These are phyloP conservation scores for Mycena belliarum DNA, from an alignment of 768 basidiomycete genomes.

Conservation along the genomic window DNA sequence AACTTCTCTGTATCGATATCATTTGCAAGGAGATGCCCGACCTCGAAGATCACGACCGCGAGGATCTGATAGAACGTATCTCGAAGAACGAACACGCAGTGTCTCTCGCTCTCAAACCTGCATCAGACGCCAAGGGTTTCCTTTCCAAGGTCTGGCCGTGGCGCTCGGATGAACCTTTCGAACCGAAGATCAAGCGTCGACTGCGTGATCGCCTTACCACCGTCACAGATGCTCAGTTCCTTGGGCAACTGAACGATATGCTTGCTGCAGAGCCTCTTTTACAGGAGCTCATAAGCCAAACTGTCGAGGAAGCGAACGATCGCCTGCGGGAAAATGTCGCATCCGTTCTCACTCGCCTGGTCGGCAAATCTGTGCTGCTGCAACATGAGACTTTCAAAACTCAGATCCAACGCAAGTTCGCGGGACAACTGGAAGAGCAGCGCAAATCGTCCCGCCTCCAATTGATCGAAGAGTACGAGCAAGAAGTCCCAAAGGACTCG, in stretches of 20 bases:
- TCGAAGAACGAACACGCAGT: constrained; percentile 7
- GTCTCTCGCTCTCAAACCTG: neutral
- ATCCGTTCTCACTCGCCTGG: neutral
- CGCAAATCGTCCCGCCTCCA: constrained; percentile 2
- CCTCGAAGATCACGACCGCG: constrained; percentile 15
- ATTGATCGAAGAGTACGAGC: constrained; percentile 16
- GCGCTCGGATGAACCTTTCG: neutral
- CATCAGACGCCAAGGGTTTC: neutral
- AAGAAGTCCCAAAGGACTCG: neutral
- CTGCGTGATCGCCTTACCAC: neutral
- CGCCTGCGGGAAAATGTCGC: constrained; percentile 1
- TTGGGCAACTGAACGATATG: constrained; percentile 14
- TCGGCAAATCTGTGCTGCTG: neutral
- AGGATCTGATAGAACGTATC: constrained; percentile 16
- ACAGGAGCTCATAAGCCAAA: neutral
- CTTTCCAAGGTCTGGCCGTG: neutral
- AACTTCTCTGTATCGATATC: constrained; percentile 13
- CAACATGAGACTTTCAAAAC: constrained; percentile 8
- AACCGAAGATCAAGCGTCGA: constrained; percentile 4
- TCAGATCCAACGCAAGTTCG: constrained; percentile 5
- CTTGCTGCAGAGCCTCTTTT: constrained; percentile 17
- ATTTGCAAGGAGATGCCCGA: constrained; percentile 8
- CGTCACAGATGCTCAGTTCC: constrained; percentile 10
- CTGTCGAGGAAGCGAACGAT: constrained; percentile 6
- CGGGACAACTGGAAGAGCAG: constrained; percentile 4